Base-by-base conservation (phyloP, 441 rosid species). In the Manihot esculenta region DNA sequence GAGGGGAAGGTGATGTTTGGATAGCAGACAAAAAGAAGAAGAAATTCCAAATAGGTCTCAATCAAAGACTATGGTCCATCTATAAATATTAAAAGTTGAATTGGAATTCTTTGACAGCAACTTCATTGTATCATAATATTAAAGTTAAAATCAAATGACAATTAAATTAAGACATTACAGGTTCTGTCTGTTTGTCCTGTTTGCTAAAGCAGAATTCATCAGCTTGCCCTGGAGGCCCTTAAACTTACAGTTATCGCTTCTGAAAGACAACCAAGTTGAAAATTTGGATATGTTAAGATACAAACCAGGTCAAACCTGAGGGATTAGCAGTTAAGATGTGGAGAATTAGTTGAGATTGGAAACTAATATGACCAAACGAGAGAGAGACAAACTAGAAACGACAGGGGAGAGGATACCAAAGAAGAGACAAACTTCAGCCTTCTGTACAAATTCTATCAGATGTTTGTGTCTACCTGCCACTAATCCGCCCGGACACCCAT, bases 391-490 rank as follows among this genome's bases (percentile, higher is more conserved):
- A 61, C 42, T 42, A n/a, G 72, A 67, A 20, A 47, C 70, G 72
- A 33, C 77, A 30, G 7, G 9, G 57, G 17, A 74, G 73, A 75
- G 78, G 61, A 62, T 54, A 75, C 77, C 89, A 78, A 76, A 35
- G 64, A 83, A 77, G 78, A 82, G 88, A 86, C 88, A 81, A 85
- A 35, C 3, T 35, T 35, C 7, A 35, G 41, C 41, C 41, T 35
- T 35, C 41, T 5, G 41, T 35, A 2, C 7, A 7, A 35, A 35
- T 35, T 35, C 41, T 35, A 35, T 35, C 3, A 35, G 3, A 35
- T 35, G 41, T 5, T 2, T 35, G 7, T 5, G 41, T 35, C 7
- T 5, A 5, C 41, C 41, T 35, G 41, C 41, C 41, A 2, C 61
- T 48, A 55, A 66, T 77, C 65, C 72, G n/a, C 70, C 64, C 27